Evolutionary conservation across 257 asterid genomes (phyloP), one percentile per base, ranked within the genome.

Genomic region (Salvia hispanica): DNA sequence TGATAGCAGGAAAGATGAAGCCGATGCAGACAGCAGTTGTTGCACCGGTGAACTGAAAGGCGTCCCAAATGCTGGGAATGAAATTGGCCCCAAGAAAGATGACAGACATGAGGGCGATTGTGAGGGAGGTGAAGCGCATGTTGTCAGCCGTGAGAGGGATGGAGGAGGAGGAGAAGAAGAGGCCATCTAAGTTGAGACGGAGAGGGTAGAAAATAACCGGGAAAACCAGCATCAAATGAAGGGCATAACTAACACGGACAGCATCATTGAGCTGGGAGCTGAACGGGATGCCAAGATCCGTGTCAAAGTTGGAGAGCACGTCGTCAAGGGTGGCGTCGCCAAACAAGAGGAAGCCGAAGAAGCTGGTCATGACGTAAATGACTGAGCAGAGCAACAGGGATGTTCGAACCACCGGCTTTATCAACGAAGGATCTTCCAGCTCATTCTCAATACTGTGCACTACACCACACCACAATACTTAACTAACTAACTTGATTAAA

Each of bases 11-110:
- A 53, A 83, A 78, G 53, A 83, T 83, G 80, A 80, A 80, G 13
- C 75, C 82, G 9, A 83, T 62, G 72, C 83, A 83, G 57, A 78
- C 85, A 2, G 85, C 81, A 3, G 84, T 36, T 7, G 88, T 83
- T 13, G 85, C 82, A 33, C 88, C 85, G 0, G 85, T 83, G 76
- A 83, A 80, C 65, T 83, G 88, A 53, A 83, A 83, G 3, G 82
- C 88, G 45, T 76, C 88, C 88, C 88, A 83, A 62, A 83, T 80
- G 51, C 82, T 80, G 60, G 88, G 88, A 53, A 83, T 74, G 69
- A 83, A 83, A 68, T 83, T 83, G 7, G 86, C 88, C 0, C 88
- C 85, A 14, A 83, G 31, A 75, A 80, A 83, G 21, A 76, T 65
- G 10, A 74, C 57, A 12, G 64, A 57, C 55, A 78, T 34, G 34